Evolutionary conservation across 768 basidiomycete species (phyloP), one percentile per base, ranked within the genome.

Genomic region (Tubosaeta sp.): DNA sequence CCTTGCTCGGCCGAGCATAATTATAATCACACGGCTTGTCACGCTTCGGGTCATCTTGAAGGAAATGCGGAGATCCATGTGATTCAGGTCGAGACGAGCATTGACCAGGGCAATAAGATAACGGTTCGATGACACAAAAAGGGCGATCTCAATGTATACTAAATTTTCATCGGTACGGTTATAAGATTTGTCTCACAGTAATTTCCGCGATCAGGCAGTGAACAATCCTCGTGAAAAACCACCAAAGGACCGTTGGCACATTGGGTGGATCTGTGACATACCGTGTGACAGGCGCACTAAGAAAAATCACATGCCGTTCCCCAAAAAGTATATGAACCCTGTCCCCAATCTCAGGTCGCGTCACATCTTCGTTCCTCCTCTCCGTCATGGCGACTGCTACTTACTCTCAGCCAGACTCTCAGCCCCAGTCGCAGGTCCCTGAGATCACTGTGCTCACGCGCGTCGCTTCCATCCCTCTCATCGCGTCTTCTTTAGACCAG

Each of bases 381-480:
- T 51, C 46, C 16, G 4, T 17, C 57, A 79, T 78, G 76, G 65
- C 74, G 11, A 65, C 71, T 27, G 61, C 65, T 46, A 70, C 67
- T 3, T 53, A 68, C 22, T 4, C 59, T n/a, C 66, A 62, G 33
- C 44, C 62, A 1, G 38, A 47, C 35, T 8, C 67, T 2, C 55
- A 69, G n/a, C 16, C 58, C 8, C 56, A 58, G 22, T 11, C 57
- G 0, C 53, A 61, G 37, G 33, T 43, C 22, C 83, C 86, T 49
- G 82, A 83, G 65, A 62, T 88, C 61, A 88, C 81, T 43, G 71
- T 81, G 56, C 55, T 91, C 50, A 60, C 65, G 35, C 84, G 88
- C 52, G 78, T 91, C 45, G 79, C 76, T n/a, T 77, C 81, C 43
- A 90, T 92, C 52, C 89, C 89, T 19, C 70, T 91, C 41, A 75